Evolutionary conservation across 331 rosid species (phyloP).

Genomic region (Rosa hybrid): DNA sequence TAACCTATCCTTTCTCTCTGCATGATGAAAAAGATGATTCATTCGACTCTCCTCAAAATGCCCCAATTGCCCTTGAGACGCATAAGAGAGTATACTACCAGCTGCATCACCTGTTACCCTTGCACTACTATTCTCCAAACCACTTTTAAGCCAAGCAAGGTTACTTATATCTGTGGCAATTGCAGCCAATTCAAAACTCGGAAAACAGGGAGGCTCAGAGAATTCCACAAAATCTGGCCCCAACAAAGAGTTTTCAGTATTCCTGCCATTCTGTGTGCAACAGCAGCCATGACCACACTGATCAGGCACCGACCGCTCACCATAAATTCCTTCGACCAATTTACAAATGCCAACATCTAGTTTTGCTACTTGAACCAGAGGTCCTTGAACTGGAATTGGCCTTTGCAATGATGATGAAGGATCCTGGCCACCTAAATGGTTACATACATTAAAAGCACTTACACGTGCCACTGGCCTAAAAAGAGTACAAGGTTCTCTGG

Average conservation of each 20-base stretch:
- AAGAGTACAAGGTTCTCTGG: conserved; percentile 61
- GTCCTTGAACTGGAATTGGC: conserved; percentile 66
- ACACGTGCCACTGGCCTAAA: conserved; percentile 72
- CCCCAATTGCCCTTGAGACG: conserved; percentile 50
- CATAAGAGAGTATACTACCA: conserved; percentile 45
- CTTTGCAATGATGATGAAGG: conserved; percentile 43
- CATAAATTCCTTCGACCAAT: conserved; percentile 54
- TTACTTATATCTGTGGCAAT: conserved; percentile 87
- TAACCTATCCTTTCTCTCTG: conserved; percentile 25
- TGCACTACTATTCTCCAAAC: conserved; percentile 76
- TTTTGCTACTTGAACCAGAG: conserved; percentile 54
- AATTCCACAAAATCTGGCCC: conserved; percentile 89
- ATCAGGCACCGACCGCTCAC: conserved; percentile 61
- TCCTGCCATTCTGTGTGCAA: conserved; percentile 33
- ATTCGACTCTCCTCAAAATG: conserved; percentile 32
- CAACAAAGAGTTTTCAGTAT: conserved; percentile 49
- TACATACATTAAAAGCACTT: conserved; percentile 78
- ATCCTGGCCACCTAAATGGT: conserved; percentile 49
- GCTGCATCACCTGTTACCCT: conserved; percentile 64
- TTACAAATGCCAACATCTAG: conserved; percentile 57
- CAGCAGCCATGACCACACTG: conserved; percentile 92
- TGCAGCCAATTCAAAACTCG: conserved; percentile 87
- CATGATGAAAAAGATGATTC: conserved; percentile 20
- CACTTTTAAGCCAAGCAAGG: conserved; percentile 97
- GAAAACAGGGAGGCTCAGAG: conserved; percentile 69